A percentile compares a stretch with the other conserved stretches of the same genome.
Evolutionary conservation across 2,329 filamentous ascomycete species (phyloP).

Genomic region (Tothia fuscella): DNA sequence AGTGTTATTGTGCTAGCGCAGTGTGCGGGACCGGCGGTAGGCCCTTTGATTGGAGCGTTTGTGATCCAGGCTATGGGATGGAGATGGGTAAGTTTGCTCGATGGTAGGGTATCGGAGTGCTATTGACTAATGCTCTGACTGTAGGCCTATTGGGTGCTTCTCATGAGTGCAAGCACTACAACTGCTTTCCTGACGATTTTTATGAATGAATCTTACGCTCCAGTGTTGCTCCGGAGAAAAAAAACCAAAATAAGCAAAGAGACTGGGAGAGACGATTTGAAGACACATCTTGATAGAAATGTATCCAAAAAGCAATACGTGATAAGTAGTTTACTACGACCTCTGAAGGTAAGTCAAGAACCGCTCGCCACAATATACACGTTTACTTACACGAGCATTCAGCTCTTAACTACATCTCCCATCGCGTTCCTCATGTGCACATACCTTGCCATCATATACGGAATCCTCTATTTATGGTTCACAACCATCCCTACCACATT

Average conservation of each 20-base stretch:
- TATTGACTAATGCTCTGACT: too few species aligned
- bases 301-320: neutral
- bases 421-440: slow-evolving; percentile 14
- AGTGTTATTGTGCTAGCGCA: slow-evolving; percentile 5
- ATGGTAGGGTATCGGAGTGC: too few species aligned
- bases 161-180: slow-evolving; percentile 12
- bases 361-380: neutral
- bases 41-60: slow-evolving; percentile 33
- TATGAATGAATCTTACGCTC: slow-evolving; percentile 15
- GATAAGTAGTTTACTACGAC: slow-evolving; percentile 13
- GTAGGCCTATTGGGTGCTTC: slow-evolving; percentile 15
- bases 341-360: slow-evolving; percentile 14
- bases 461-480: slow-evolving; percentile 16
- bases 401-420: slow-evolving; percentile 15
- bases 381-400: too few species aligned
- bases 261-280: slow-evolving; percentile 13
- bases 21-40: slow-evolving; percentile 1
- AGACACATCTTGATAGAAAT: slow-evolving; percentile 7
- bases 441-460: slow-evolving; percentile 16
- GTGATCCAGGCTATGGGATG: slow-evolving; percentile 29
- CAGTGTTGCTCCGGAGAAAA: slow-evolving; percentile 13
- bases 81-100: too few species aligned
- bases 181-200: slow-evolving; percentile 13
- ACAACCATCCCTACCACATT: slow-evolving; percentile 17
- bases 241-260: slow-evolving; percentile 13